Conservation (phyloP, 345 rosid species). For the Ricinus communis region DNA sequence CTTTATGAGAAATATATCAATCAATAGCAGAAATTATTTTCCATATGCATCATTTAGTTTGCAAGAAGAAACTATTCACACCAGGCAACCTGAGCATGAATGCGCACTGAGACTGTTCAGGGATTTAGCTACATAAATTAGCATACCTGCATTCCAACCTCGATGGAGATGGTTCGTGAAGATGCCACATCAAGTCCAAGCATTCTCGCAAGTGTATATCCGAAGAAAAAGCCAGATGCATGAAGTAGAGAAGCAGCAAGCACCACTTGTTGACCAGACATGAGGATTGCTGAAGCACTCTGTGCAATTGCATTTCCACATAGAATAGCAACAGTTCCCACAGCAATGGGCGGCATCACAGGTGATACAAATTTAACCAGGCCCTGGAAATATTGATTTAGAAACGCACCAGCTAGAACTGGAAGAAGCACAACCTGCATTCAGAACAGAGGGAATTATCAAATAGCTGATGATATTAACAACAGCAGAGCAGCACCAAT, state of each 20-base stretch:
- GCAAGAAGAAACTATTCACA: not conserved
- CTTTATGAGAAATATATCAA: too few relatives aligned
- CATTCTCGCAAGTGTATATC: constrained; percentile 63
- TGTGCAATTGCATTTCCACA: constrained; percentile 82
- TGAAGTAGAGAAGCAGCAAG: constrained; percentile 69
- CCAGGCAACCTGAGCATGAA: too few relatives aligned
- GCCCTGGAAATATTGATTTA: constrained; percentile 58
- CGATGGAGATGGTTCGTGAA: constrained; percentile 72
- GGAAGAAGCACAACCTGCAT: constrained; percentile 87
- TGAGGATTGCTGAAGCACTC: constrained; percentile 69
- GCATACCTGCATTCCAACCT: constrained; percentile 93
- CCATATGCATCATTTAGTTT: constrained; percentile 1
- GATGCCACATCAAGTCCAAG: constrained; percentile 66
- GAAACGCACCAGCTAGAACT: constrained; percentile 45
- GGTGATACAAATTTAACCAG: constrained; percentile 78
- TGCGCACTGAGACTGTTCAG: not conserved
- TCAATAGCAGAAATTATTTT: too few relatives aligned
- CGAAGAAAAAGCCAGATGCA: constrained; percentile 80
- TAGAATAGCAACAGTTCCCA: constrained; percentile 73
- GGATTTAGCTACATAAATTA: not conserved
- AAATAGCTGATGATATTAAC: not conserved
- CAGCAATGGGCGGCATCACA: constrained; percentile 78
- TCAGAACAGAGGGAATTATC: not conserved
- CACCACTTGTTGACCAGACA: constrained; percentile 73
- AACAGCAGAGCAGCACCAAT: not conserved